These are phyloP conservation scores for Zalerion maritima DNA, from an alignment of 495 filamentous ascomycete genomes.

Conservation along the genomic window DNA sequence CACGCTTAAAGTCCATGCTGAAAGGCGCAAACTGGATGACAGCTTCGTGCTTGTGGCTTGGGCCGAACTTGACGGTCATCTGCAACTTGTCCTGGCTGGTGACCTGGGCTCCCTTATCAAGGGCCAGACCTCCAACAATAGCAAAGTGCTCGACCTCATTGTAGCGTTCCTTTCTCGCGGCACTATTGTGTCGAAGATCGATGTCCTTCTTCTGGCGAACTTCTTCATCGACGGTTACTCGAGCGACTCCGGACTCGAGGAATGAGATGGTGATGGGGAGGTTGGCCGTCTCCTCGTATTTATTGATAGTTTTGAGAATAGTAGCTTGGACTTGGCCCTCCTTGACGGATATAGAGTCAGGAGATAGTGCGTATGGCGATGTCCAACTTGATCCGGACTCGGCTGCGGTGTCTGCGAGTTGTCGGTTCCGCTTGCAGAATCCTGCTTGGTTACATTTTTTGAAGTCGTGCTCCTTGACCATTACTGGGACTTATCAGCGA, in stretches of 20 bases:
- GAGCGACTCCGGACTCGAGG: slow-evolving; percentile 71
- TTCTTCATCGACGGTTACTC: slow-evolving; percentile 82
- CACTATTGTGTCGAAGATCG: slow-evolving; percentile 69
- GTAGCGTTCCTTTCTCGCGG: slow-evolving; percentile 79
- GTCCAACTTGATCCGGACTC: slow-evolving; percentile 51
- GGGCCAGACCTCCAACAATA: slow-evolving; percentile 61
- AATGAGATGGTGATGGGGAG: slow-evolving; percentile 79
- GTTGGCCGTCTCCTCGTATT: slow-evolving; percentile 46
- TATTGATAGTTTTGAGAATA: slow-evolving; percentile 58
- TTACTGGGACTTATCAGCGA: slow-evolving; percentile 31
- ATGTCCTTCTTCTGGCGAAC: slow-evolving; percentile 79
- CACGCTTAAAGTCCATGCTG: slow-evolving; percentile 67
- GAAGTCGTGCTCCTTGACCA: slow-evolving; percentile 91
- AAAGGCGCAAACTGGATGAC: slow-evolving; percentile 74
- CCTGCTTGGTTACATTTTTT: slow-evolving; percentile 91
- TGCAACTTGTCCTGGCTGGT: slow-evolving; percentile 40
- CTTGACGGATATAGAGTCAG: slow-evolving; percentile 56
- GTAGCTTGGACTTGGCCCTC: slow-evolving; percentile 66
- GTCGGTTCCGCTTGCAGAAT: slow-evolving; percentile 90
- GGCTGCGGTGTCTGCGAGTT: slow-evolving; percentile 63
- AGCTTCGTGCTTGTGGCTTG: slow-evolving; percentile 58
- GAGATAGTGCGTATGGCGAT: slow-evolving; percentile 66
- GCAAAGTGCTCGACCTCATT: slow-evolving; percentile 82
- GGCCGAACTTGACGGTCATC: slow-evolving; percentile 71
- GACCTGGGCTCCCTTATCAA: slow-evolving; percentile 51